phyloP scores from a whole-genome alignment of 176 grass and related monocot genomes.

The Avena eriantha region DNA sequence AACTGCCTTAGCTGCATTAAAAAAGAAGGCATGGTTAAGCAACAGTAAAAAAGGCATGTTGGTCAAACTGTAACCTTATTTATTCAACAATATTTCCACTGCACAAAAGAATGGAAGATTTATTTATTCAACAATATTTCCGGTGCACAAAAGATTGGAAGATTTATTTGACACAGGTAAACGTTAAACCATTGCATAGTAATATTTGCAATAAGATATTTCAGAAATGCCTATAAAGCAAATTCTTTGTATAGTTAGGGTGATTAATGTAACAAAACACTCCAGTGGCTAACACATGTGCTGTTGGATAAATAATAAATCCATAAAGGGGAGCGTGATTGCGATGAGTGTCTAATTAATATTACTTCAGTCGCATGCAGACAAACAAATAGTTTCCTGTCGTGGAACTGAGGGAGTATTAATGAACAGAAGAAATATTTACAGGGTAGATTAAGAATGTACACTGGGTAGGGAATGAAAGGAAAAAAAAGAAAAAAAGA shows the following conservation, averaged over 20 bases:
- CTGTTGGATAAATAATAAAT: conserved; percentile 7
- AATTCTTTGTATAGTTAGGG: background rate
- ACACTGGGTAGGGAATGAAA: background rate
- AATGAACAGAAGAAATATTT: background rate
- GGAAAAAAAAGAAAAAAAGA: background rate
- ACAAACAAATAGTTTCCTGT: background rate
- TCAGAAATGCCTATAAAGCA: conserved; percentile 24
- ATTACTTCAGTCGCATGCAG: background rate
- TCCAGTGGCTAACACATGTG: background rate
- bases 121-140: conserved; percentile 29
- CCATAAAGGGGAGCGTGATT: background rate
- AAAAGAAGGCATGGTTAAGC: background rate
- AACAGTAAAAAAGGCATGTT: background rate
- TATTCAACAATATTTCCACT: conserved; percentile 10
- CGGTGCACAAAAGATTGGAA: background rate
- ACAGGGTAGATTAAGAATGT: background rate
- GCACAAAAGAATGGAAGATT: background rate
- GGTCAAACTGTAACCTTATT: conserved; percentile 24
- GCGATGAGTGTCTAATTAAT: conserved; percentile 5
- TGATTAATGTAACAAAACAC: background rate
- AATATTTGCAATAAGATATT: background rate
- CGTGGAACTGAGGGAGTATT: no score
- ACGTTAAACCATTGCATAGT: background rate
- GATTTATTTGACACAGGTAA: conserved; percentile 1
- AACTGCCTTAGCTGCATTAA: conserved; percentile 72